Base-by-base conservation (phyloP, 768 basidiomycete genomes). In the Lentinula raphanica region DNA sequence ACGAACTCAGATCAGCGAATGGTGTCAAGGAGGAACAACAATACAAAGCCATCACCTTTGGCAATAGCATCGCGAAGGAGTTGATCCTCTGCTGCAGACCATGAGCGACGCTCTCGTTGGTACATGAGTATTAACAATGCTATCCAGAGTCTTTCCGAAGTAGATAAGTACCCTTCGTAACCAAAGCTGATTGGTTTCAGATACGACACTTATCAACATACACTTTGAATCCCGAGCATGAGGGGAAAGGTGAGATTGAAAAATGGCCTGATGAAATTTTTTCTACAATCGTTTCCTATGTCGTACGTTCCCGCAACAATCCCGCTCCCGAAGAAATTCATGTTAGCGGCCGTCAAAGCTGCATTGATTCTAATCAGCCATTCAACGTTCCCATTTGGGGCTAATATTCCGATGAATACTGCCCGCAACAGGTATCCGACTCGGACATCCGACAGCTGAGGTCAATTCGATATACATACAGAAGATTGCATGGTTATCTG, bases 31-130 rank as follows among this genome's bases (percentile, higher is more conserved):
- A 35, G 15, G 28, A 15, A 8, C 5, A 29, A 7, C 25, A 17
- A 28, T 6, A 31, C 49, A 23, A 21, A 44, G 19, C 3, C 19
- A 21, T 27, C n/a, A 60, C 62, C 62, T 60, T 49, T 58, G 5
- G 44, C 56, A 11, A 63, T 55, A 17, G 62, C 62, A 32, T 63
- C 56, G 35, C 62, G 56, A 44, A 63, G 59, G 13, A 63, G 59
- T 28, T 63, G 50, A 42, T 63, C 62, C 40, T 63, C 62, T 42
- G 53, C 45, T n/a, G 54, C 27, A 17, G 59, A 54, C 62, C 62
- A 63, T n/a, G 62, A 58, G 19, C 59, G 59, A 21, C 62, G 62
- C 54, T 63, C 62, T 49, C 62, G 36, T 21, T 56, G 23, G 29
- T 32, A 63, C 49, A 62, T 60, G n/a, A n/a, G n/a, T n/a, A 8